phyloP scores from a whole-genome alignment of 2,329 filamentous ascomycete species.

The Colletotrichum euphorbiae region DNA sequence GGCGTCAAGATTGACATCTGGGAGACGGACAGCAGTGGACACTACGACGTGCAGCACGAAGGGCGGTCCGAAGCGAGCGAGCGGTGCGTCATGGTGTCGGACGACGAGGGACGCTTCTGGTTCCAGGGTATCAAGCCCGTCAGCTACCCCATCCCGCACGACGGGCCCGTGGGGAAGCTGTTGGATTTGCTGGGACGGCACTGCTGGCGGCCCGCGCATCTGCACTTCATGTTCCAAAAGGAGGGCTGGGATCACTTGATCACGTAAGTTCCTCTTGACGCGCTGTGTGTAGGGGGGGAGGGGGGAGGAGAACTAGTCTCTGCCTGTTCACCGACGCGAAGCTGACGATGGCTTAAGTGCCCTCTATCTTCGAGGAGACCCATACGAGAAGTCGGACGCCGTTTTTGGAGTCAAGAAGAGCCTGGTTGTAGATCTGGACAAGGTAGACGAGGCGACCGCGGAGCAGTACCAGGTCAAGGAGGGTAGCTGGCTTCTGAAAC shows the following conservation, averaged over 20 bases:
- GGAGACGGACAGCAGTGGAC: conserved; percentile 80
- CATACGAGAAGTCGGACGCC: conserved; percentile 85
- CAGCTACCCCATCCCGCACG: conserved; percentile 85
- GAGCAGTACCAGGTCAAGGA: conserved; percentile 72
- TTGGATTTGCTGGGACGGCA: conserved; percentile 76
- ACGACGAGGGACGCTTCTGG: conserved; percentile 69
- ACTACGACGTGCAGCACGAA: conserved; percentile 80
- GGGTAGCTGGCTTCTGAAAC: conserved; percentile 72
- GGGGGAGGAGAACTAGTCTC: too few relatives aligned
- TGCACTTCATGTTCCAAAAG: conserved; percentile 93
- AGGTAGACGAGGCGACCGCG: conserved; percentile 64
- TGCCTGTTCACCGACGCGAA: not conserved
- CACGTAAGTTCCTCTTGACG: conserved; percentile 71
- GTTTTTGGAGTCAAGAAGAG: conserved; percentile 90
- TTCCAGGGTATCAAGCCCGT: conserved; percentile 88
- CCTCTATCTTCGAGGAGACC: conserved; percentile 80
- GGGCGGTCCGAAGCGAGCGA: conserved; percentile 58
- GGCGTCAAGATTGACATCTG: conserved; percentile 80
- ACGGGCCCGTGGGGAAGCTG: conserved; percentile 84
- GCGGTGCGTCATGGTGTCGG: conserved; percentile 63
- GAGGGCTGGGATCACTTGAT: conserved; percentile 82
- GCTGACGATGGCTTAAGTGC: conserved; percentile 61
- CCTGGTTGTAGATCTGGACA: conserved; percentile 73
- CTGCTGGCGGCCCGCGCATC: conserved; percentile 80
- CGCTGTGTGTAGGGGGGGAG: not conserved